Percentiles rank a stretch among this genome's conserved stretches.
Conservation (phyloP, 1,284 basidiomycete genomes). For the Cryptococcus deneoformans region DNA sequence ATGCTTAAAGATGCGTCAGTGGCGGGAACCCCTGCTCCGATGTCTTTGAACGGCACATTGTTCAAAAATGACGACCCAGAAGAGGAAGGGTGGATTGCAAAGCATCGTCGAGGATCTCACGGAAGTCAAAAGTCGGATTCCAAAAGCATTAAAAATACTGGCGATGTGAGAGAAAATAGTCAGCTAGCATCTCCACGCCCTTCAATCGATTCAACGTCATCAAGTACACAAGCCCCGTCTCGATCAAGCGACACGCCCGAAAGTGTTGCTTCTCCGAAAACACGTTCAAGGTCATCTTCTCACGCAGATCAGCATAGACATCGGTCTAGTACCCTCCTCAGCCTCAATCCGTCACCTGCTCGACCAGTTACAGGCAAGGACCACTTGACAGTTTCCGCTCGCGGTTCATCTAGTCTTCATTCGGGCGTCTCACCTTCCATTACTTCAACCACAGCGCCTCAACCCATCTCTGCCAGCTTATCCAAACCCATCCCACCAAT, state of each 20-base stretch:
- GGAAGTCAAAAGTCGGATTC: constrained; percentile 8
- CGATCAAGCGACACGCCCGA: neutral
- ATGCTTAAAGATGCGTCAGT: constrained; percentile 65
- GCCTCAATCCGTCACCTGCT: constrained; percentile 46
- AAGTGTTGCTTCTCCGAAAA: neutral
- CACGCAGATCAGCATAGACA: constrained; percentile 16
- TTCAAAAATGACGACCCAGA: constrained; percentile 12
- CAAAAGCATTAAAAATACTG: neutral
- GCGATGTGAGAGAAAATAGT: constrained; percentile 3
- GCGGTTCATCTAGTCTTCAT: constrained; percentile 31
- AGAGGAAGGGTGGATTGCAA: constrained; percentile 34
- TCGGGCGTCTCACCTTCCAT: constrained; percentile 9
- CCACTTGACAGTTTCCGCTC: constrained; percentile 40
- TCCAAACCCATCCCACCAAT: constrained; percentile 1
- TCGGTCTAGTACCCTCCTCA: constrained; percentile 23
- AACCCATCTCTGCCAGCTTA: constrained; percentile 17
- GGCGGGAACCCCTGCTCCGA: constrained; percentile 39
- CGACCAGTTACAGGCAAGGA: constrained; percentile 45
- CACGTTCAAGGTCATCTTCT: constrained; percentile 12
- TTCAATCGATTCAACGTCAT: constrained; percentile 11
- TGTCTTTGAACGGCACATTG: constrained; percentile 37
- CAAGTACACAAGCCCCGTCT: neutral
- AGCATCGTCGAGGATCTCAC: constrained; percentile 11
- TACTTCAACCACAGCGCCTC: constrained; percentile 5
- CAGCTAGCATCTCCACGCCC: constrained; percentile 11